Evolutionary conservation across 176 grass and related monocot species (phyloP), one percentile per base, ranked within the genome.

Genomic region (Carex pumila): DNA sequence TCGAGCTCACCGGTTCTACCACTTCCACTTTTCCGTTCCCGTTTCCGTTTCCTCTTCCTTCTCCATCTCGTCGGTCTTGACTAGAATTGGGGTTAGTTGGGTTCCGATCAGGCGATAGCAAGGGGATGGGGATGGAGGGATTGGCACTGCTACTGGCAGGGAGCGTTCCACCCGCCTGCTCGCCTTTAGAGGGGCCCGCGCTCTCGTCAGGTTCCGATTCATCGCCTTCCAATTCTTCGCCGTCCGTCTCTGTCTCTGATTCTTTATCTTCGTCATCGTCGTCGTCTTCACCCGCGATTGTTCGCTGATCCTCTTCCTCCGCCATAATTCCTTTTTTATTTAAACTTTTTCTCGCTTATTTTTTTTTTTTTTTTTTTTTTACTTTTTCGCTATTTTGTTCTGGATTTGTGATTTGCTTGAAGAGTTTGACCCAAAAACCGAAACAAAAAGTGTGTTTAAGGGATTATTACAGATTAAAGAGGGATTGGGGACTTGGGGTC

Each of bases 231-330:
- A 73, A 73, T 18, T 43, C 29, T 12, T 82, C 79, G 36, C 60
- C 58, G 1, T 82, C 80, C 4, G 80, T 65, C 62, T 82, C 80
- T 7, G 80, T 82, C 21, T 82, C 80, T 2, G 80, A 82, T 67
- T 82, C 80, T 22, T 82, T 49, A 10, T 65, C 56, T 13, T 82
- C 78, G 3, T 81, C 79, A 31, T 81, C 79, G 54, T 81, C 60
- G 10, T 82, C 80, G n/a, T 57, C 31, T 12, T 64, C 79, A 14
- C 14, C 78, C 5, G 21, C 37, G 36, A 65, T 82, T 34, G 37
- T 29, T 45, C 80, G 60, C n/a, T 66, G 80, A 39, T 81, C 37
- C 45, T 82, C 79, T 65, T 82, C 80, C 62, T 66, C 80, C 61
- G 59, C 80, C 80, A 82, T 82, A 61, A 82, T 12, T 34, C 19